Evolutionary conservation across 306 rosid genomes (phyloP).

Genomic region (Quercus variabilis): DNA sequence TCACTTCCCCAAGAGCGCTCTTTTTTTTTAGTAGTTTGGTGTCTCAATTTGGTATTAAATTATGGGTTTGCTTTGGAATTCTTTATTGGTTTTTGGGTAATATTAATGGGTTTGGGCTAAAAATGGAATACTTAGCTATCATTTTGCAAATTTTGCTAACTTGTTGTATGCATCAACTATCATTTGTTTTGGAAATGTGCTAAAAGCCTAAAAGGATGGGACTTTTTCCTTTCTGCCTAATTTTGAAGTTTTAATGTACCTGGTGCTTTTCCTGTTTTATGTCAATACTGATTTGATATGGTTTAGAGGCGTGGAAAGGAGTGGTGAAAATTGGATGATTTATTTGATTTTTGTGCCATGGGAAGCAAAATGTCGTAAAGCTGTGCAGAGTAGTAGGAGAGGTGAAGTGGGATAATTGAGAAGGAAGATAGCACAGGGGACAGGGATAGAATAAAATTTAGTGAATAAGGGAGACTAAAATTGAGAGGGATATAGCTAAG

Average conservation of each 20-base stretch:
- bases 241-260: neutral
- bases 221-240: neutral
- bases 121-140: neutral
- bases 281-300: neutral
- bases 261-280: neutral
- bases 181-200: neutral
- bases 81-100: neutral
- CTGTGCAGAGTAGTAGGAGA: neutral
- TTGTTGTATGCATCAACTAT: neutral
- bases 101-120: neutral
- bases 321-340: neutral
- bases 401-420: neutral
- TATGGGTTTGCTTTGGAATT: conserved; percentile 21
- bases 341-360: neutral
- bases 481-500: neutral
- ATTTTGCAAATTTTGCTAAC: neutral
- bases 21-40: neutral
- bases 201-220: neutral
- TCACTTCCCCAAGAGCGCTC: too few relatives aligned
- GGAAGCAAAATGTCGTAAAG: neutral
- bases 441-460: neutral
- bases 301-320: neutral
- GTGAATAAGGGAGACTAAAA: neutral
- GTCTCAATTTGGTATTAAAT: conserved; percentile 17
- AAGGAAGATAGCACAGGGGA: neutral